Evolutionary conservation across 352 stramenopile genomes (phyloP).

Genomic region (Elongisporangium undulatum): DNA sequence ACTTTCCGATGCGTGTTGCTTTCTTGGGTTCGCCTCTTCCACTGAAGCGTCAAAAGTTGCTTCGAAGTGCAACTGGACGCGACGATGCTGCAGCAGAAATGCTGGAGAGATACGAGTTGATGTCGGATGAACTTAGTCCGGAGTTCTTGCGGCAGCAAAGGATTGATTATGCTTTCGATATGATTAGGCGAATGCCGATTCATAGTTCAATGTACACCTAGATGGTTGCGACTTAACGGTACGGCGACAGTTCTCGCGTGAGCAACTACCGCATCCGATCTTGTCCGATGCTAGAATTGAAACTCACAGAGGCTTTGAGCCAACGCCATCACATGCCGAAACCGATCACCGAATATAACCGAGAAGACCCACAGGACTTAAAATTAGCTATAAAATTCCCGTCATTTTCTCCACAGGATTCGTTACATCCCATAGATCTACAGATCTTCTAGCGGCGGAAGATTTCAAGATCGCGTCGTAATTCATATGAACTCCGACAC

Average conservation of each 20-base stretch:
- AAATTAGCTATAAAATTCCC: background rate
- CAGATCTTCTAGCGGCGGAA: background rate
- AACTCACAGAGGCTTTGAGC: too few species aligned
- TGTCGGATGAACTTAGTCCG: slow-evolving; percentile 12
- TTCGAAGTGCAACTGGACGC: slow-evolving; percentile 4
- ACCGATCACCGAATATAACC: background rate
- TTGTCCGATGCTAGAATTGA: too few species aligned
- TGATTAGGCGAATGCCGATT: slow-evolving; percentile 14
- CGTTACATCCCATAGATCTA: background rate
- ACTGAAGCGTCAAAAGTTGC: slow-evolving; percentile 10
- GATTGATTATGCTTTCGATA: slow-evolving; percentile 12
- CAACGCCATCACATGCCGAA: too few species aligned
- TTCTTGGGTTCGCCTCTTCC: slow-evolving; percentile 9
- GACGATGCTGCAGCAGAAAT: slow-evolving; percentile 10
- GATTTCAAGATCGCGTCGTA: background rate
- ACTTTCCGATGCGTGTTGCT: background rate
- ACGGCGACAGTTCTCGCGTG: too few species aligned
- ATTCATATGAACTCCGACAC: too few species aligned
- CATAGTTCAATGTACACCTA: slow-evolving; percentile 11
- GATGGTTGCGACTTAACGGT: too few species aligned
- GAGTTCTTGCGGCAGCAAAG: slow-evolving; percentile 10
- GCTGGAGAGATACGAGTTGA: slow-evolving; percentile 16
- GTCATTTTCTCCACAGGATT: background rate
- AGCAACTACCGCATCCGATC: too few species aligned
- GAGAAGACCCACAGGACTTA: background rate